Evolutionary conservation across 306 rosid species (phyloP).

Genomic region (Vachellia pachyceras): DNA sequence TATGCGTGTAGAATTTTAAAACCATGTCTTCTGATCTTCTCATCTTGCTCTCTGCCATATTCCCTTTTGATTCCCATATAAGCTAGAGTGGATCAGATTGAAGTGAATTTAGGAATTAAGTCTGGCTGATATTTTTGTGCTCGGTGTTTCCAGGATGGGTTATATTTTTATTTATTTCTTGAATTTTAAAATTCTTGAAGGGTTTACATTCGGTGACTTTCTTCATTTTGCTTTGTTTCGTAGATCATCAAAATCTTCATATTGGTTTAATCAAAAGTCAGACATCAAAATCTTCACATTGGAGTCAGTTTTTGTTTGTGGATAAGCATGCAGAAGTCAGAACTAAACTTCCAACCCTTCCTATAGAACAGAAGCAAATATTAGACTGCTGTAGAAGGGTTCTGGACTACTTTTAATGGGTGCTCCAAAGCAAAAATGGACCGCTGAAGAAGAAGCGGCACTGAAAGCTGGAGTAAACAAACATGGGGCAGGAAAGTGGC

Average conservation of each 20-base stretch:
- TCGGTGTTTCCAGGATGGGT: not conserved
- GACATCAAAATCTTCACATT: not conserved
- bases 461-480: constrained; percentile 79
- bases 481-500: constrained; percentile 89
- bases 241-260: constrained; percentile 12
- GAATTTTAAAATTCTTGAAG: constrained; percentile 9
- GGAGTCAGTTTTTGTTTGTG: not conserved
- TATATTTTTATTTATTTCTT: not conserved
- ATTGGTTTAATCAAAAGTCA: not conserved
- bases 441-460: constrained; percentile 81
- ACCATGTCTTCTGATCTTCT: not conserved
- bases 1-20: not conserved
- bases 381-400: not conserved
- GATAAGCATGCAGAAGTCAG: constrained; percentile 21
- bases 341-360: constrained; percentile 20
- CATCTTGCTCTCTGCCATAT: not conserved
- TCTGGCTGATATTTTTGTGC: not conserved
- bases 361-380: constrained; percentile 15
- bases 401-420: constrained; percentile 59
- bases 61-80: not conserved
- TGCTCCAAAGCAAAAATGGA: constrained; percentile 86
- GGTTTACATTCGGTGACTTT: constrained; percentile 7
- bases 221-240: constrained; percentile 24
- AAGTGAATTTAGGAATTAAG: constrained; percentile 22
- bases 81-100: constrained; percentile 13